These are phyloP conservation scores for Talaromyces sp. DNA, from an alignment of 2,329 filamentous ascomycete species.

Conservation along the genomic window DNA sequence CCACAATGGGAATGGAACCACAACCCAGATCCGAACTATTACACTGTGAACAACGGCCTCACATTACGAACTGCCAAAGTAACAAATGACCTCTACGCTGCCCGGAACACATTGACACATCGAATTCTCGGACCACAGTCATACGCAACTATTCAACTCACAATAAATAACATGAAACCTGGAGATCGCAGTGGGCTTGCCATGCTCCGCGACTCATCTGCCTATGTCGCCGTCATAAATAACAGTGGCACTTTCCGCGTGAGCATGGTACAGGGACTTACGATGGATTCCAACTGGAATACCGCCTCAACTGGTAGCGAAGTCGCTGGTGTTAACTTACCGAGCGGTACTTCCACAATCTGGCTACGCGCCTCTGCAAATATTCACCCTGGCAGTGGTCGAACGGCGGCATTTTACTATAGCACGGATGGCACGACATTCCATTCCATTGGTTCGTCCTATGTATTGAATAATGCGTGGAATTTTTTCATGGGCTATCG, in stretches of 20 bases:
- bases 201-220: neutral
- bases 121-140: neutral
- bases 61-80: neutral
- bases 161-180: neutral
- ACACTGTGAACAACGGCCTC: neutral
- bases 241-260: neutral
- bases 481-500: neutral
- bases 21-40: neutral
- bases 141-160: neutral
- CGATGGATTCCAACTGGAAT: slow-evolving; percentile 3
- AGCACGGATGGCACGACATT: neutral
- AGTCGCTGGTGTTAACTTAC: neutral
- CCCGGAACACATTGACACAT: neutral
- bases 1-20: slow-evolving; percentile 8
- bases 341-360: neutral
- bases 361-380: neutral
- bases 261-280: neutral
- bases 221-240: neutral
- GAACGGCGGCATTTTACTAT: neutral
- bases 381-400: slow-evolving; percentile 1
- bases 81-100: neutral
- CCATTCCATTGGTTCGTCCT: neutral
- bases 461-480: neutral
- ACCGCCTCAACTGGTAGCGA: neutral
- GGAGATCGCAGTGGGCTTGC: neutral